These are phyloP conservation scores for Ogataea siamensis DNA, from an alignment of 805 yeast genomes.

Conservation along the genomic window DNA sequence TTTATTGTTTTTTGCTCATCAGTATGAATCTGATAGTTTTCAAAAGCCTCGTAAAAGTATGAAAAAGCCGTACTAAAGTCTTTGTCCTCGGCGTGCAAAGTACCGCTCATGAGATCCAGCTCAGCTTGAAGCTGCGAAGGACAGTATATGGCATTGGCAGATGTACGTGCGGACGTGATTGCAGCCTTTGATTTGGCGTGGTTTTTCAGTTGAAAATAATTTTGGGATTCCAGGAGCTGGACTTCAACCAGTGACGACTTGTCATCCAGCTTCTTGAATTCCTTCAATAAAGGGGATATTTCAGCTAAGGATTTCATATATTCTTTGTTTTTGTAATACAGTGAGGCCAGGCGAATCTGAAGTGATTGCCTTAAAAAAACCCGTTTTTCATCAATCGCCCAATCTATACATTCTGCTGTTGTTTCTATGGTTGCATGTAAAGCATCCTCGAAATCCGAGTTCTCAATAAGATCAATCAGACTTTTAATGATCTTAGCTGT, in stretches of 20 bases:
- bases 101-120: constrained; percentile 91
- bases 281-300: constrained; percentile 69
- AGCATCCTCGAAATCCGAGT: constrained; percentile 47
- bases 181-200: constrained; percentile 90
- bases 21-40: constrained; percentile 64
- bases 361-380: constrained; percentile 85
- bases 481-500: constrained; percentile 86
- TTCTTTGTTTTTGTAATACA: constrained; percentile 61
- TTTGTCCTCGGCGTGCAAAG: constrained; percentile 92
- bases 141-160: constrained; percentile 95
- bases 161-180: constrained; percentile 90
- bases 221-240: constrained; percentile 85
- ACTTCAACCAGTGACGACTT: constrained; percentile 94
- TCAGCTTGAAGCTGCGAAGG: constrained; percentile 94
- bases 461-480: constrained; percentile 75
- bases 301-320: constrained; percentile 71
- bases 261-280: constrained; percentile 92
- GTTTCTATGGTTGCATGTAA: constrained; percentile 70
- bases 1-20: constrained; percentile 47
- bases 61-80: constrained; percentile 96
- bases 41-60: constrained; percentile 92
- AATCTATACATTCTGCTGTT: constrained; percentile 76
- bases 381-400: constrained; percentile 83
- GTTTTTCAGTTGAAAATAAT: constrained; percentile 88
- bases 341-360: constrained; percentile 76